phyloP scores from a whole-genome alignment of 352 stramenopile genomes.

The Thalassiosira livingstoniorum region DNA sequence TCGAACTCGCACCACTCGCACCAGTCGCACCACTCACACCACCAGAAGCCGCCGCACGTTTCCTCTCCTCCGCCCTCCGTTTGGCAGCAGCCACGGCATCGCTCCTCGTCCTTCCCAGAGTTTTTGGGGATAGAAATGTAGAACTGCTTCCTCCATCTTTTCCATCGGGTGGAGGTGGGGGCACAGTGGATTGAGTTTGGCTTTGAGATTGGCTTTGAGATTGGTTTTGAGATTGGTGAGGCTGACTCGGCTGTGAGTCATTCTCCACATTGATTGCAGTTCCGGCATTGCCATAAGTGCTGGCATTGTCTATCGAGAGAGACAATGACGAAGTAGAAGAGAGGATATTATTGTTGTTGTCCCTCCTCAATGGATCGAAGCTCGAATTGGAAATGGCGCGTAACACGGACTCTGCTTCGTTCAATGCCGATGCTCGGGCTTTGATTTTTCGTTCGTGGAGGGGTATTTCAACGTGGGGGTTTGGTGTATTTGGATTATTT shows the following conservation, averaged over 20 bases:
- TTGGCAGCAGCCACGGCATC: slow-evolving; percentile 52
- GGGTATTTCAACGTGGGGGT: too few species aligned
- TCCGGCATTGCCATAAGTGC: not conserved
- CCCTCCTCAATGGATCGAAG: not conserved
- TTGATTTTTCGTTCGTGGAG: slow-evolving; percentile 6
- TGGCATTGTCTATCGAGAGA: not conserved
- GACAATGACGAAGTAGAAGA: too few species aligned
- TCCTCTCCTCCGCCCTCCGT: slow-evolving; percentile 42
- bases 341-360: not conserved
- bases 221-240: not conserved
- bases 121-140: slow-evolving; percentile 5
- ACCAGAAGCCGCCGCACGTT: slow-evolving; percentile 15
- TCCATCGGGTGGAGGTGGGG: slow-evolving; percentile 1
- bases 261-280: not conserved
- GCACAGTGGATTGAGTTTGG: not conserved
- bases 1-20: not conserved
- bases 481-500: too few species aligned
- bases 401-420: slow-evolving; percentile 33
- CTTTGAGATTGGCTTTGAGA: not conserved
- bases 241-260: not conserved
- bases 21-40: not conserved
- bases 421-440: slow-evolving; percentile 14
- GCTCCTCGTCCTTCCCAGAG: slow-evolving; percentile 26
- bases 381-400: slow-evolving; percentile 2
- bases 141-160: too few species aligned